Conservation (phyloP, 306 rosid species). For the Hylodesmum podocarpum region DNA sequence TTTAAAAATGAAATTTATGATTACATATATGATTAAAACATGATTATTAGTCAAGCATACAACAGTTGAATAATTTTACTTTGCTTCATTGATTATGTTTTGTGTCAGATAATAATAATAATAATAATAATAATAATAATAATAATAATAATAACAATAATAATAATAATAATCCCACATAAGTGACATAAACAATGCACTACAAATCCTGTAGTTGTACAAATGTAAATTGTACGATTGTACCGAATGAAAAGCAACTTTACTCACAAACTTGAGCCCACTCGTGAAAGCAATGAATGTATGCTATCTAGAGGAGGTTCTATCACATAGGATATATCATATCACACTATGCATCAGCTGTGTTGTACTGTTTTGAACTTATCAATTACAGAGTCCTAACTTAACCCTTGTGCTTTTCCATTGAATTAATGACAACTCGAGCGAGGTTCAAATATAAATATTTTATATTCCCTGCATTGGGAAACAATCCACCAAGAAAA, state of each 20-base stretch:
- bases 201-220: neutral
- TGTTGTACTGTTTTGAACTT: conserved; percentile 14
- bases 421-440: conserved; percentile 17
- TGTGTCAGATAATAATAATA: neutral
- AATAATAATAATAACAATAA: too few species aligned
- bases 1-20: neutral
- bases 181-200: too few species aligned
- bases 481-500: conserved; percentile 7
- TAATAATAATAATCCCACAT: neutral
- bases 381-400: neutral
- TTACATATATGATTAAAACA: neutral
- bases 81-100: neutral
- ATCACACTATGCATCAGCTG: conserved; percentile 15
- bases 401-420: conserved; percentile 3
- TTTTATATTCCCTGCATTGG: conserved; percentile 15
- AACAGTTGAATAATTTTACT: neutral
- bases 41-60: neutral
- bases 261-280: conserved; percentile 1
- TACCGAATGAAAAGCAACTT: conserved; percentile 3
- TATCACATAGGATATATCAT: conserved; percentile 17
- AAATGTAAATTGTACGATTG: neutral
- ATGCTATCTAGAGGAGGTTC: neutral
- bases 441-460: neutral
- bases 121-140: too few species aligned
- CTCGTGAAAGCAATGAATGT: neutral